Base-by-base conservation (phyloP, 495 filamentous ascomycete species). In the Cairneyella variabilis region DNA sequence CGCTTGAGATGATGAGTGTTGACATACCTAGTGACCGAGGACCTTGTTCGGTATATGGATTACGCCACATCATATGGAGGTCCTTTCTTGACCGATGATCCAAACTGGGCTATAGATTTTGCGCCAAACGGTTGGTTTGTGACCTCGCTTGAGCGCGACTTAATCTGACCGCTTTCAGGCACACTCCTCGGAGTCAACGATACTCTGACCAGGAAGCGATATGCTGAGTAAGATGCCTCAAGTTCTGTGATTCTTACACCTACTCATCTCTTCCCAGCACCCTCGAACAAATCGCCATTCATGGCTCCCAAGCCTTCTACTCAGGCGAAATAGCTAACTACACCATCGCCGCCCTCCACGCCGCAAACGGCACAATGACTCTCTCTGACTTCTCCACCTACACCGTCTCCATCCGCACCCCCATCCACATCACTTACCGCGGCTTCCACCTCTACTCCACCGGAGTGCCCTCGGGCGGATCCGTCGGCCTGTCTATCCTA, bases 61-160 rank as follows among this genome's bases (percentile, higher is more conserved):
- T 61, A 61, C 12, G 47, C 47, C 5, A 55, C 57, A 7, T 9
- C 8, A 40, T 5, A 47, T 23, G 51, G 2, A 64, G 70, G 64
- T 30, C 71, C 86, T 46, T 95, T 95, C 57, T 67, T 96, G 0
- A 72, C 79, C 0, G 72, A 83, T 0, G 78, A 95, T 51, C 86
- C 88, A 0, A 76, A 78, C 0, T 96, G 88, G 85, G 88, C 90
- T 3, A 62, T 86, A 18, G 91, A 97, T 56, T 97, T 96, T 66
- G 90, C 91, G 12, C 91, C 91, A 0, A 84, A 91, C 48, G 76
- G 76, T 27, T 9, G 8, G 17, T 25, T 16, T 16, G 17, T 14
- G n/a, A 32, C 22, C 16, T 16, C n/a, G n/a, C n/a, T n/a, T n/a
- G n/a, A n/a, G n/a, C n/a, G n/a, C n/a, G n/a, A n/a, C n/a, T n/a